Percentiles rank a stretch among this genome's conserved stretches.
Conservation (phyloP, 495 filamentous ascomycete genomes). For the Lasiosphaeria hispida region DNA sequence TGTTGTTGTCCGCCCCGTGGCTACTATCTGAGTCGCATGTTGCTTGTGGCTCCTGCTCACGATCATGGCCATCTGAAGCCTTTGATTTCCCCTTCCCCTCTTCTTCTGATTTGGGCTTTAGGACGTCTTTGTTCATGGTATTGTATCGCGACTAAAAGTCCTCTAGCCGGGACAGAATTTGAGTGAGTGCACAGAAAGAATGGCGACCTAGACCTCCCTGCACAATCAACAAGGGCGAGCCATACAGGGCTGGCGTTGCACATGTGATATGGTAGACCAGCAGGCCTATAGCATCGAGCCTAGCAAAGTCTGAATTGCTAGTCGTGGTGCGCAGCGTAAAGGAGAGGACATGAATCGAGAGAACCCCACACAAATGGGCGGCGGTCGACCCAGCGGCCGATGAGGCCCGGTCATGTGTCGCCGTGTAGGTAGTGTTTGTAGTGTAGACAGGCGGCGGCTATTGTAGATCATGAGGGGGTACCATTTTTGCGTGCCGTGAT, state of each 20-base stretch:
- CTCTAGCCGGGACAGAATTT: too few species aligned
- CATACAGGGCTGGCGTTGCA: slow-evolving; percentile 13
- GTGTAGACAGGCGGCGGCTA: too few species aligned
- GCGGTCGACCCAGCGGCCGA: too few species aligned
- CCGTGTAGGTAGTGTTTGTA: too few species aligned
- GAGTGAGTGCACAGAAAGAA: background rate
- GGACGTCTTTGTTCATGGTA: background rate
- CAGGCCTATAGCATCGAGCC: background rate
- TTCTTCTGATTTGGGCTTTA: background rate
- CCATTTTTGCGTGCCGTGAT: too few species aligned
- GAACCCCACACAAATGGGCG: too few species aligned
- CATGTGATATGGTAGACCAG: slow-evolving; percentile 13
- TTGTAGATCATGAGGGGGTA: too few species aligned
- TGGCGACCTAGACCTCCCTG: background rate
- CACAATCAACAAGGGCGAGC: slow-evolving; percentile 10
- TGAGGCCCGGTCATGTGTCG: too few species aligned
- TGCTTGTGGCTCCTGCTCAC: background rate
- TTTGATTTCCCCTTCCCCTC: slow-evolving; percentile 22
- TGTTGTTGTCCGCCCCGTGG: background rate
- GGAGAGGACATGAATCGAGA: too few species aligned
- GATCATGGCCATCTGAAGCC: background rate
- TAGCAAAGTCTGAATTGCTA: background rate
- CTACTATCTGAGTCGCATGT: background rate
- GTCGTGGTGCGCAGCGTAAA: too few species aligned
- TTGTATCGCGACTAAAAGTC: too few species aligned